Evolutionary conservation across 2,329 filamentous ascomycete species (phyloP).

Genomic region (Atkinsonella hypoxylon): DNA sequence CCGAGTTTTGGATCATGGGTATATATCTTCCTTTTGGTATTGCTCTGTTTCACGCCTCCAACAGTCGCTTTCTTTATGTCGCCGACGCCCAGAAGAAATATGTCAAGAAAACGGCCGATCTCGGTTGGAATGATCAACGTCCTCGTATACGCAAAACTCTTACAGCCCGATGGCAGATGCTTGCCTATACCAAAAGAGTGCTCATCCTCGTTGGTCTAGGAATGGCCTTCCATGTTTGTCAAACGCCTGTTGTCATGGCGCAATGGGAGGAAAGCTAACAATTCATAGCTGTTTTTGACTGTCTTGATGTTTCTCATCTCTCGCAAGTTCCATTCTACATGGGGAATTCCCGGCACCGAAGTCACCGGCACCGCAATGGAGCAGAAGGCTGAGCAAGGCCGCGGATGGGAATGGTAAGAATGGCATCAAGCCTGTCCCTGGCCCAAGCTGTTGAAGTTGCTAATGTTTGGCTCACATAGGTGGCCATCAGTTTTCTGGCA

Average conservation of each 20-base stretch:
- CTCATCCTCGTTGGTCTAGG: constrained; percentile 38
- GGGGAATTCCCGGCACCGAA: constrained; percentile 49
- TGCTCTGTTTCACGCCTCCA: constrained; percentile 53
- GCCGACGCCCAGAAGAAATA: constrained; percentile 40
- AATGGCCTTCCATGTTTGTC: constrained; percentile 41
- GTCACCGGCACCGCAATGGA: constrained; percentile 43
- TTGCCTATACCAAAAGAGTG: constrained; percentile 36
- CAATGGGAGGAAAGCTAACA: neutral
- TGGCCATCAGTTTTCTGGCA: constrained; percentile 54
- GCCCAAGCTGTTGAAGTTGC: neutral
- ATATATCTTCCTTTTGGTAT: constrained; percentile 53
- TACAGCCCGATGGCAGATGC: constrained; percentile 23
- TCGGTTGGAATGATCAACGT: constrained; percentile 6
- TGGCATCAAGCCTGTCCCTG: neutral
- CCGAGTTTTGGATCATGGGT: constrained; percentile 57
- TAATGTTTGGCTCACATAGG: constrained; percentile 20
- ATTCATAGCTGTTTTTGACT: constrained; percentile 40
- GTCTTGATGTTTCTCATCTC: constrained; percentile 51
- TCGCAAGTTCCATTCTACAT: constrained; percentile 50
- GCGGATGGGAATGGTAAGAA: constrained; percentile 53
- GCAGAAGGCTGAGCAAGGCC: constrained; percentile 29
- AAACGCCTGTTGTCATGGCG: neutral
- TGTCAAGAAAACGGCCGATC: constrained; percentile 11
- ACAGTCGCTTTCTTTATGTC: constrained; percentile 47
- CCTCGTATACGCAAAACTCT: constrained; percentile 16